These are phyloP conservation scores for Aeminium ludgeri DNA, from an alignment of 495 filamentous ascomycete genomes.

Conservation along the genomic window DNA sequence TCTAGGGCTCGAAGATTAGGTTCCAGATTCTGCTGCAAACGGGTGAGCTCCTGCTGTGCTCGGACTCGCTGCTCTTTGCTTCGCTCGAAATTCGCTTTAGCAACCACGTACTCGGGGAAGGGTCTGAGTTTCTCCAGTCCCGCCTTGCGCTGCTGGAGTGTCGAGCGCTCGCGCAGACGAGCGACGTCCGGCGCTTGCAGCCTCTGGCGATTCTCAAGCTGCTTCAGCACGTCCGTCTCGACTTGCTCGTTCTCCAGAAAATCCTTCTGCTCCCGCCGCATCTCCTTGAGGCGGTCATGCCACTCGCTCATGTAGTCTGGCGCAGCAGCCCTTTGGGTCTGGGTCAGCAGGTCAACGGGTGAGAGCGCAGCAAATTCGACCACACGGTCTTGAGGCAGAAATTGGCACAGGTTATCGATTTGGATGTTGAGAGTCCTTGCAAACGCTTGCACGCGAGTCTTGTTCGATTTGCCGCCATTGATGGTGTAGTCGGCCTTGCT, in stretches of 20 bases:
- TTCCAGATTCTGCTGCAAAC: constrained; percentile 41
- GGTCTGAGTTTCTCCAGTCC: constrained; percentile 49
- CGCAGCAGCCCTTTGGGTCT: constrained; percentile 77
- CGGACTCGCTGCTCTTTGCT: constrained; percentile 31
- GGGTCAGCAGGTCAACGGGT: constrained; percentile 65
- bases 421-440: constrained; percentile 63
- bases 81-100: constrained; percentile 23
- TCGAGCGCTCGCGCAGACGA: constrained; percentile 55
- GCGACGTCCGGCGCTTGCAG: constrained; percentile 68
- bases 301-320: constrained; percentile 60
- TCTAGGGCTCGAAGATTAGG: constrained; percentile 38
- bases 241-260: constrained; percentile 39
- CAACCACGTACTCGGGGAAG: constrained; percentile 41
- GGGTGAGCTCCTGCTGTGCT: constrained; percentile 9
- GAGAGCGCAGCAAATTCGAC: constrained; percentile 80
- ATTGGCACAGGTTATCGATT: constrained; percentile 95
- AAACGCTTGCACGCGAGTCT: constrained; percentile 45
- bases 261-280: constrained; percentile 52
- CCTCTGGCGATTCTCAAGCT: constrained; percentile 57
- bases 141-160: constrained; percentile 47
- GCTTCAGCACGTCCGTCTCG: constrained; percentile 44
- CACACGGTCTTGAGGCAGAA: constrained; percentile 91
- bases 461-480: constrained; percentile 40
- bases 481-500: constrained; percentile 62
- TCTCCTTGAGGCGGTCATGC: constrained; percentile 55